Conservation (phyloP, 2,329 filamentous ascomycete genomes). For the Microdochium bolleyi region DNA sequence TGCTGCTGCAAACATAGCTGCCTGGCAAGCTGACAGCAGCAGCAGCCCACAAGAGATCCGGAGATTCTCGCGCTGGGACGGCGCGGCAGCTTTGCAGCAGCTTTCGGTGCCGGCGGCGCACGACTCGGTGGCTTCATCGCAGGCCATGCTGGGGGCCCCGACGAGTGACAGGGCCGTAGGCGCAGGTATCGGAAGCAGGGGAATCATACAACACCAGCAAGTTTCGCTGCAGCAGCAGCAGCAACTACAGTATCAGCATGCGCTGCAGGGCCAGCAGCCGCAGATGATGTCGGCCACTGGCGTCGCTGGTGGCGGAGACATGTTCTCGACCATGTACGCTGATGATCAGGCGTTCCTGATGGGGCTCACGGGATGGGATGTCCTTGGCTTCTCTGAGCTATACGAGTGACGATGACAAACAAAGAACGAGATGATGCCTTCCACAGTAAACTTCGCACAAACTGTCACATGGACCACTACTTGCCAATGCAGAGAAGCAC, state of each 20-base stretch:
- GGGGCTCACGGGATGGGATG: constrained; percentile 17
- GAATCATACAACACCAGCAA: not conserved
- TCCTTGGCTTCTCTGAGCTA: constrained; percentile 9
- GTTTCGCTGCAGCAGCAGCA: not conserved
- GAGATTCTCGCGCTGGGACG: constrained; percentile 3
- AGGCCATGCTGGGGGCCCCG: too few relatives aligned
- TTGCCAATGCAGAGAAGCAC: too few relatives aligned
- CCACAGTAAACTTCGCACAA: too few relatives aligned
- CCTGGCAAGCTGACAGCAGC: not conserved
- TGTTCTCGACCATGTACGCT: constrained; percentile 7
- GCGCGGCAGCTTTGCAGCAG: constrained; percentile 2
- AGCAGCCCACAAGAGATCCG: not conserved
- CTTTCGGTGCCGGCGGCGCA: constrained; percentile 1
- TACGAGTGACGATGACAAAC: not conserved
- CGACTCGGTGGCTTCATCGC: too few relatives aligned
- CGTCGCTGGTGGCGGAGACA: not conserved
- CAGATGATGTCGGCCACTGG: not conserved
- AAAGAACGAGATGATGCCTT: too few relatives aligned
- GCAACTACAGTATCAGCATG: not conserved
- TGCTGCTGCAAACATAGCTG: not conserved
- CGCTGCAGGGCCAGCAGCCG: not conserved
- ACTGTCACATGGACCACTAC: too few relatives aligned
- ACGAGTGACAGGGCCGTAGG: too few relatives aligned
- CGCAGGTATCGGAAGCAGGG: too few relatives aligned
- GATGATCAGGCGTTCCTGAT: constrained; percentile 17